These are phyloP conservation scores for Paramyrothecium roridum DNA, from an alignment of 2,329 filamentous ascomycete genomes.

Conservation along the genomic window DNA sequence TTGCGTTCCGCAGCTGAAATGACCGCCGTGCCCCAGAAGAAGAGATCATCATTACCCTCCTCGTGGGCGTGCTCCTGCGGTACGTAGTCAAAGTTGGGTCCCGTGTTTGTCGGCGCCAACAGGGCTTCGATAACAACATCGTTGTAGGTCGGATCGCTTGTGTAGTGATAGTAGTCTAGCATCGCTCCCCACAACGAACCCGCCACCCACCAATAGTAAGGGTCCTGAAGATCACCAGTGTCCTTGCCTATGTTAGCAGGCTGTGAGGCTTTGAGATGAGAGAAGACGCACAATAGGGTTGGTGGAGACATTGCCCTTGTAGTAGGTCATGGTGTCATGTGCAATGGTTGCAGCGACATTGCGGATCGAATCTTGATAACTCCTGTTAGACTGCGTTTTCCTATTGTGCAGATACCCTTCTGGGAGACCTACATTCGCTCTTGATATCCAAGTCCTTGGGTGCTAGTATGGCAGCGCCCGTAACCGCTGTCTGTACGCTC, in stretches of 20 bases:
- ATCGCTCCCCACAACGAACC: conserved; percentile 66
- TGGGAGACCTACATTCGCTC: conserved; percentile 26
- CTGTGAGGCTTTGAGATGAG: neutral
- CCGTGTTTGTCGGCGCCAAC: conserved; percentile 51
- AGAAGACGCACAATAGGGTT: conserved; percentile 36
- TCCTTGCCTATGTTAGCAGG: conserved; percentile 29
- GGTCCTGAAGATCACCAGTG: conserved; percentile 60
- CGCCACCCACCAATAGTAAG: conserved; percentile 68
- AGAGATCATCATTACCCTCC: conserved; percentile 73
- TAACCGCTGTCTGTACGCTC: conserved; percentile 17
- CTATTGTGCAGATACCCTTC: neutral
- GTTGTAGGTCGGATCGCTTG: conserved; percentile 61
- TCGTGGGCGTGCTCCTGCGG: conserved; percentile 50
- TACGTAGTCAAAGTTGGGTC: conserved; percentile 59
- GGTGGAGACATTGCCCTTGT: conserved; percentile 58
- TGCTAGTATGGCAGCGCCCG: conserved; percentile 21
- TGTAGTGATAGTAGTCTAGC: conserved; percentile 68
- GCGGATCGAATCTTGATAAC: conserved; percentile 54
- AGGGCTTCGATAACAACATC: conserved; percentile 56
- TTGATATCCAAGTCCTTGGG: conserved; percentile 37
- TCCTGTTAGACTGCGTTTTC: conserved; percentile 7
- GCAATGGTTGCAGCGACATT: conserved; percentile 59
- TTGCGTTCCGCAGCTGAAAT: conserved; percentile 67
- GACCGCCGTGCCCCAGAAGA: conserved; percentile 68
- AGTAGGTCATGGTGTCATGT: conserved; percentile 60